phyloP scores from a whole-genome alignment of 768 basidiomycete genomes.

The Boletus insuetus region DNA sequence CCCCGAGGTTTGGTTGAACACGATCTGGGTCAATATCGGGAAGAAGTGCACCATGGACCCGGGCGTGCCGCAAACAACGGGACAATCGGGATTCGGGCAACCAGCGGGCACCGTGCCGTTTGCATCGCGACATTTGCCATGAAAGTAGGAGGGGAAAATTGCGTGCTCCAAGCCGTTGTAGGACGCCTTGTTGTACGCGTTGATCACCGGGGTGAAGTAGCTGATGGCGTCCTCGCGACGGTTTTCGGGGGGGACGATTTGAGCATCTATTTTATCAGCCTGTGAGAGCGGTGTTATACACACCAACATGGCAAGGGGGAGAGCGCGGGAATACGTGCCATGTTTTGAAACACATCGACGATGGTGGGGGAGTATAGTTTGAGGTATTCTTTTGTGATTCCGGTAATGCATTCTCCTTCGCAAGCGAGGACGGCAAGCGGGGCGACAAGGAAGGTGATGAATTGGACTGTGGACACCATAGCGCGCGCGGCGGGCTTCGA shows the following conservation, averaged over 20 bases:
- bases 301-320: neutral
- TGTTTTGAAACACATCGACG: conserved; percentile 33
- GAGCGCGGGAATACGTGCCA: conserved; percentile 38
- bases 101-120: conserved; percentile 59
- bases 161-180: conserved; percentile 46
- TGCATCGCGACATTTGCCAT: conserved; percentile 64
- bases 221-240: conserved; percentile 24
- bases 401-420: conserved; percentile 66
- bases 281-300: conserved; percentile 12
- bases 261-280: conserved; percentile 36
- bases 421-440: conserved; percentile 51
- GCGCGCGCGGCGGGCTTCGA: conserved; percentile 7
- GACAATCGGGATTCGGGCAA: conserved; percentile 78
- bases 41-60: conserved; percentile 75
- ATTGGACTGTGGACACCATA: conserved; percentile 22
- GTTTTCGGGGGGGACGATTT: conserved; percentile 30
- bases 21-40: conserved; percentile 45
- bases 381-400: conserved; percentile 55
- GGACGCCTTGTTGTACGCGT: conserved; percentile 43
- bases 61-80: conserved; percentile 79
- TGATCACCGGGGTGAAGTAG: conserved; percentile 47
- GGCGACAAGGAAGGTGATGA: conserved; percentile 27
- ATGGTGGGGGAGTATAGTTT: conserved; percentile 48
- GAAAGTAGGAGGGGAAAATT: conserved; percentile 73
- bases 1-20: conserved; percentile 41